Conservation (phyloP, 2,329 filamentous ascomycete species). For the Penicillium frequentans region DNA sequence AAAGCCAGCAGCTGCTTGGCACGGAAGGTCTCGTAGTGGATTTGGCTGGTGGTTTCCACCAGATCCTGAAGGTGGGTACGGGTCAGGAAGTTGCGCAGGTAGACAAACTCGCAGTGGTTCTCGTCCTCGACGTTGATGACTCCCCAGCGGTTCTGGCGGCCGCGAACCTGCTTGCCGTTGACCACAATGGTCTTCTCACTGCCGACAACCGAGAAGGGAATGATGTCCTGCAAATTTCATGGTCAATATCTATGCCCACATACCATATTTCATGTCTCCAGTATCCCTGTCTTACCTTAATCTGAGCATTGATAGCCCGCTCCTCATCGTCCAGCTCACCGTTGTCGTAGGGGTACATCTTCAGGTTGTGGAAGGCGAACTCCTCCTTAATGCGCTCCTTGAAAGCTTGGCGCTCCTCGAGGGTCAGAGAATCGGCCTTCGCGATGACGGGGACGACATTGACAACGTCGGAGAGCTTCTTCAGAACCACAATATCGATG, state of each 20-base stretch:
- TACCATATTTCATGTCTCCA: not conserved
- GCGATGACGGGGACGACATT: slow-evolving; percentile 99
- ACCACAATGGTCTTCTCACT: slow-evolving; percentile 98
- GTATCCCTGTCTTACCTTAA: slow-evolving; percentile 68
- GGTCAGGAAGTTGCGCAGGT: slow-evolving; percentile 96
- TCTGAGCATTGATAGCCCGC: slow-evolving; percentile 86
- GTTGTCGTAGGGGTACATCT: slow-evolving; percentile 99
- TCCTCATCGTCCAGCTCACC: slow-evolving; percentile 98
- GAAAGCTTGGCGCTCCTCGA: slow-evolving; percentile 94
- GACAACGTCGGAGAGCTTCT: slow-evolving; percentile 99
- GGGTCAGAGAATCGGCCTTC: slow-evolving; percentile 93
- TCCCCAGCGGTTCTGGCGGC: slow-evolving; percentile 98
- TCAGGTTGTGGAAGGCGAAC: slow-evolving; percentile 98
- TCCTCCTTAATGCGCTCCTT: slow-evolving; percentile 99
- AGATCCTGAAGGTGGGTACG: slow-evolving; percentile 97
- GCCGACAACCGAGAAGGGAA: slow-evolving; percentile 96
- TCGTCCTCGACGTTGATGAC: slow-evolving; percentile 99
- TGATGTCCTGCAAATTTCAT: slow-evolving; percentile 64
- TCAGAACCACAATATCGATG: slow-evolving; percentile 98
- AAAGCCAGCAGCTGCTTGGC: slow-evolving; percentile 96
- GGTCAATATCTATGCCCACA: not conserved
- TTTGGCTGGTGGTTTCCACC: slow-evolving; percentile 98
- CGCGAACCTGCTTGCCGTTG: slow-evolving; percentile 94
- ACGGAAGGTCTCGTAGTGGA: slow-evolving; percentile 99
- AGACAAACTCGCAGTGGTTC: slow-evolving; percentile 99